Conservation (phyloP, 768 basidiomycete genomes). For the Suillus clintonianus region DNA sequence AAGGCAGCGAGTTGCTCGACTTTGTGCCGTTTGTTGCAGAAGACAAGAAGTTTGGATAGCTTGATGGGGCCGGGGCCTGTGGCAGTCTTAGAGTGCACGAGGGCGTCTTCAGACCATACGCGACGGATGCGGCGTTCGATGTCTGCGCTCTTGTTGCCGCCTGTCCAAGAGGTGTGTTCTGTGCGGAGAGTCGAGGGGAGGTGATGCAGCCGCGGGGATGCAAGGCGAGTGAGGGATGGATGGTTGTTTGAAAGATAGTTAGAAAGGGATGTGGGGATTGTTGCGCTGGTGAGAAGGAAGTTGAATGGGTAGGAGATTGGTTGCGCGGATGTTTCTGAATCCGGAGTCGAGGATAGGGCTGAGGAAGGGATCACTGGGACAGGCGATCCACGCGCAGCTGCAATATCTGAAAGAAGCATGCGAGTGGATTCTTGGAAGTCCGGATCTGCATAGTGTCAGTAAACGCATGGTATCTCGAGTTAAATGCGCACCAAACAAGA, state of each 20-base stretch:
- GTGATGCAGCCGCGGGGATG: slow-evolving; percentile 78
- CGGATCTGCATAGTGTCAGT: slow-evolving; percentile 50
- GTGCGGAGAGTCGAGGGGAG: slow-evolving; percentile 71
- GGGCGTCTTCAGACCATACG: slow-evolving; percentile 74
- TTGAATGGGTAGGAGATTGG: slow-evolving; percentile 68
- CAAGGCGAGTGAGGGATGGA: slow-evolving; percentile 67
- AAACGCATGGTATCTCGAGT: not conserved
- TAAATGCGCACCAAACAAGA: slow-evolving; percentile 69
- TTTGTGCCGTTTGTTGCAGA: slow-evolving; percentile 76
- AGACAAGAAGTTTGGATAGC: slow-evolving; percentile 75
- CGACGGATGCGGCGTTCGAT: slow-evolving; percentile 71
- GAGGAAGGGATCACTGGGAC: slow-evolving; percentile 17
- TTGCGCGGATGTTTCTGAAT: slow-evolving; percentile 10
- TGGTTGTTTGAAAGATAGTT: slow-evolving; percentile 63
- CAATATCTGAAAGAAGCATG: slow-evolving; percentile 69
- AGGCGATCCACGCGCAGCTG: slow-evolving; percentile 48
- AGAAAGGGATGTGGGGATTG: slow-evolving; percentile 77
- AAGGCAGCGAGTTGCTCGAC: slow-evolving; percentile 63
- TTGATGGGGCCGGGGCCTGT: slow-evolving; percentile 21
- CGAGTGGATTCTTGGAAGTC: slow-evolving; percentile 81
- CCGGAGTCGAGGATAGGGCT: slow-evolving; percentile 15
- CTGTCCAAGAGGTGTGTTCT: slow-evolving; percentile 75
- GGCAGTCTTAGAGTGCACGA: slow-evolving; percentile 28
- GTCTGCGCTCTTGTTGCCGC: slow-evolving; percentile 80
- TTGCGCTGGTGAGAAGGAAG: slow-evolving; percentile 81